phyloP scores from a whole-genome alignment of 1,139 yeast species.

The Nakaseomyces sp. region DNA sequence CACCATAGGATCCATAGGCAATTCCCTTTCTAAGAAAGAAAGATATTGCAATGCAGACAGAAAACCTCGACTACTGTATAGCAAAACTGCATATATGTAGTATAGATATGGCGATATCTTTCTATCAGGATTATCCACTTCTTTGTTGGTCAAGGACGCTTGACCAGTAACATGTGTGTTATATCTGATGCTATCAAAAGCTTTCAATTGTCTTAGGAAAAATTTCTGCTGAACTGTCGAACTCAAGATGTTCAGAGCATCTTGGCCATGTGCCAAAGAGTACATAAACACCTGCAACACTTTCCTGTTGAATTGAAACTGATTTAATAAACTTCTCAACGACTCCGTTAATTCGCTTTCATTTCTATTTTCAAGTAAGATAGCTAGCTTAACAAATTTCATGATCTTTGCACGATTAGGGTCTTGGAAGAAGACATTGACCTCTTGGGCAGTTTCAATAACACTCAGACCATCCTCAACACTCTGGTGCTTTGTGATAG shows the following conservation, averaged over 20 bases:
- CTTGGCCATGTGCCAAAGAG: slow-evolving; percentile 38
- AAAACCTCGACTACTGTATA: slow-evolving; percentile 78
- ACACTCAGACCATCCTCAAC: slow-evolving; percentile 63
- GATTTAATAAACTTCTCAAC: slow-evolving; percentile 54
- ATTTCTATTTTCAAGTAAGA: slow-evolving; percentile 50
- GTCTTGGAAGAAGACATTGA: slow-evolving; percentile 67
- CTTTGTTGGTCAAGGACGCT: slow-evolving; percentile 54
- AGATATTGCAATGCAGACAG: slow-evolving; percentile 67
- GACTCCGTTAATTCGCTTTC: slow-evolving; percentile 45
- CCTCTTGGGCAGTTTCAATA: slow-evolving; percentile 63
- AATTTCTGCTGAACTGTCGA: slow-evolving; percentile 83
- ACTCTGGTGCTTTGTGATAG: slow-evolving; percentile 53
- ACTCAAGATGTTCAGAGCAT: slow-evolving; percentile 57
- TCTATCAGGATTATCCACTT: slow-evolving; percentile 35
- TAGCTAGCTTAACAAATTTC: slow-evolving; percentile 55
- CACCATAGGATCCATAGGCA: slow-evolving; percentile 69
- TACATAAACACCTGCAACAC: slow-evolving; percentile 59
- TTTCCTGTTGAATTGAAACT: slow-evolving; percentile 67
- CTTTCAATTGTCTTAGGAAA: slow-evolving; percentile 79
- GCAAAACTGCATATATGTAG: slow-evolving; percentile 67
- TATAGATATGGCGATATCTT: slow-evolving; percentile 62
- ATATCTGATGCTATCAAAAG: slow-evolving; percentile 61
- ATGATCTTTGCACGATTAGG: slow-evolving; percentile 47
- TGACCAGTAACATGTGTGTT: slow-evolving; percentile 59
- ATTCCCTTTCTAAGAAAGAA: slow-evolving; percentile 51